Conservation (phyloP, 805 yeast species). For the Nakazawaea sp. region DNA sequence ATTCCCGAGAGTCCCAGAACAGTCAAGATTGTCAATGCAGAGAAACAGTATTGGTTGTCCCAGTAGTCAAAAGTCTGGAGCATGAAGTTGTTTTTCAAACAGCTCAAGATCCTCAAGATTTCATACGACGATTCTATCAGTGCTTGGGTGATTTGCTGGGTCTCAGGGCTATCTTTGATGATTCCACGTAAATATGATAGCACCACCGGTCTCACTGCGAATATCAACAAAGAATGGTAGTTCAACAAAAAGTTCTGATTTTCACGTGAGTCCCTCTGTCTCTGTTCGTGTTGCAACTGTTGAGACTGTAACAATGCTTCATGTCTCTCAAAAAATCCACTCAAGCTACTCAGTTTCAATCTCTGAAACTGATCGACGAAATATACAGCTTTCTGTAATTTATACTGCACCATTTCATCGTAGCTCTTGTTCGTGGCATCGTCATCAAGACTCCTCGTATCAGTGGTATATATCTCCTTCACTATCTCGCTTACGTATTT, state of each 20-base stretch:
- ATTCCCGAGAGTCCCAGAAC: conserved; percentile 15
- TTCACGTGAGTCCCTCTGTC: conserved; percentile 13
- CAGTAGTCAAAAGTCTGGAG: conserved; percentile 31
- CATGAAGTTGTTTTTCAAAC: conserved; percentile 20
- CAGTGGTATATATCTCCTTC: conserved; percentile 24
- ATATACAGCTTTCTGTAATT: conserved; percentile 11
- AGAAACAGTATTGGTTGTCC: conserved; percentile 31
- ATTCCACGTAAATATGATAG: conserved; percentile 27
- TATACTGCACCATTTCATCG: no score
- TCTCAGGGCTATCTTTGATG: conserved; percentile 15
- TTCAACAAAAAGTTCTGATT: conserved; percentile 27
- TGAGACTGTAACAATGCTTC: no score
- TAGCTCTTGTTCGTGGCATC: conserved; percentile 5
- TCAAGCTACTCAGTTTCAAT: neutral
- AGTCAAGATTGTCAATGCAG: conserved; percentile 24
- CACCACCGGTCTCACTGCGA: conserved; percentile 28
- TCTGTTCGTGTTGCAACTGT: neutral
- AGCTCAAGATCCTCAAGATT: conserved; percentile 22
- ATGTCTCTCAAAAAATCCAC: neutral
- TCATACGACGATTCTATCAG: conserved; percentile 26
- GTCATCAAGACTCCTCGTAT: conserved; percentile 17
- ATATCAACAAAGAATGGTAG: conserved; percentile 28
- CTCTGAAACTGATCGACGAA: neutral
- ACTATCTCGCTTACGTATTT: conserved; percentile 24
- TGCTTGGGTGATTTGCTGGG: conserved; percentile 20